Conservation (phyloP, 495 filamentous ascomycete species). For the Pseudomonodictys pantanalensis region DNA sequence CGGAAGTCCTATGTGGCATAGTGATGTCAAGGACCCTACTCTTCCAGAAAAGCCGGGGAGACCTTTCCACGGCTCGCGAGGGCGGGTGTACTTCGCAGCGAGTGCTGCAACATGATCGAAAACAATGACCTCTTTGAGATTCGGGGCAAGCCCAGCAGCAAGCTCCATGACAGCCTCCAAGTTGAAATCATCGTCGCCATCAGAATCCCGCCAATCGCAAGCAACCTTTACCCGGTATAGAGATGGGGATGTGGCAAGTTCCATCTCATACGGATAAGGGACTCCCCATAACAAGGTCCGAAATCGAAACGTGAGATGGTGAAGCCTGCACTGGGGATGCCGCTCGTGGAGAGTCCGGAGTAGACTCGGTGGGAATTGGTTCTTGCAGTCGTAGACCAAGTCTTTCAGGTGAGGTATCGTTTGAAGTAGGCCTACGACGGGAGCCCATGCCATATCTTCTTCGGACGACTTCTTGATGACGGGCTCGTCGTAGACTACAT, state of each 20-base stretch:
- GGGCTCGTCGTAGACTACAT: conserved; percentile 19
- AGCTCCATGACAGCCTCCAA: conserved; percentile 60
- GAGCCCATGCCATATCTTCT: conserved; percentile 25
- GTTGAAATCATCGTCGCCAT: conserved; percentile 66
- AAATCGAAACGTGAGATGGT: conserved; percentile 27
- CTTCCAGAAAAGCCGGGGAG: conserved; percentile 16
- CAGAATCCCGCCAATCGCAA: conserved; percentile 45
- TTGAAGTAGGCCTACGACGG: conserved; percentile 18
- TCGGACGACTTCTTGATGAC: conserved; percentile 23
- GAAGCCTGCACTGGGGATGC: conserved; percentile 24
- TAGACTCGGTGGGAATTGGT: conserved; percentile 25
- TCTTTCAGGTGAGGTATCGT: conserved; percentile 6
- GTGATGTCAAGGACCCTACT: conserved; percentile 23
- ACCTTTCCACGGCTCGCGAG: conserved; percentile 17
- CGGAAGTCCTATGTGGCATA: conserved; percentile 8
- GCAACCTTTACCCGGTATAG: conserved; percentile 20
- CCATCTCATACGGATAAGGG: conserved; percentile 26
- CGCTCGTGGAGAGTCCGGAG: conserved; percentile 18
- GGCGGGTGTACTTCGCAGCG: not conserved
- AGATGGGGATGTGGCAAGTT: conserved; percentile 25
- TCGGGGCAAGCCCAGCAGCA: conserved; percentile 24
- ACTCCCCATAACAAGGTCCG: conserved; percentile 21
- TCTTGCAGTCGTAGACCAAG: conserved; percentile 22
- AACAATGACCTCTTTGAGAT: conserved; percentile 20
- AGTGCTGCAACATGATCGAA: not conserved